Conservation (phyloP, 495 filamentous ascomycete species). For the Penicillium pulvis region DNA sequence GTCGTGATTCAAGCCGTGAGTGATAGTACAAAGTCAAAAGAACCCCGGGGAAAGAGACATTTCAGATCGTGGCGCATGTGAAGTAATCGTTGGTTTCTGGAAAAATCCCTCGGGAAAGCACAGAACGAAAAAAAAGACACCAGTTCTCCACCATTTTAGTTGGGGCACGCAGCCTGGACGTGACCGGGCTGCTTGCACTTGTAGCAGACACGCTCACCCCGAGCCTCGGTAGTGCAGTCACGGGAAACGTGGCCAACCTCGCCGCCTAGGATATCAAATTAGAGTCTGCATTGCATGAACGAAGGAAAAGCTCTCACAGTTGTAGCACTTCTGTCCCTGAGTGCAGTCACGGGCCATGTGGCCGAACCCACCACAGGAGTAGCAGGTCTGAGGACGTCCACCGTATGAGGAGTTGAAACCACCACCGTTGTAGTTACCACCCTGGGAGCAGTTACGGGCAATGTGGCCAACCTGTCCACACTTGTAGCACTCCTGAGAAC, state of each 20-base stretch:
- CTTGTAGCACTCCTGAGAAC: conserved; percentile 91
- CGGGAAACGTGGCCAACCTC: conserved; percentile 92
- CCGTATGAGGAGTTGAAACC: conserved; percentile 48
- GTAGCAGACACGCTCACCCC: conserved; percentile 95
- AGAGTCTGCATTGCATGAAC: neutral
- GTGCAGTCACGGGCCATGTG: conserved; percentile 98
- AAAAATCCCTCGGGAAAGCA: conserved; percentile 15
- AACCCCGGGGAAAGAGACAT: conserved; percentile 27
- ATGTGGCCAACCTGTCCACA: conserved; percentile 97
- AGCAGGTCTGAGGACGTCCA: conserved; percentile 78
- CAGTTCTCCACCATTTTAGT: conserved; percentile 35
- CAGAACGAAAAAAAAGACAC: conserved; percentile 16
- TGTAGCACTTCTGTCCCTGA: conserved; percentile 99
- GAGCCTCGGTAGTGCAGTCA: conserved; percentile 89
- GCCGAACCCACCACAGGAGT: conserved; percentile 94
- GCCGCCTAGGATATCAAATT: conserved; percentile 53
- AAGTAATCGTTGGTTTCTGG: conserved; percentile 13
- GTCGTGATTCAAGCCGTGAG: conserved; percentile 32
- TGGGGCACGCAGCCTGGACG: conserved; percentile 86
- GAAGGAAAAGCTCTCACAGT: conserved; percentile 61
- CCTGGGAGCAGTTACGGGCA: conserved; percentile 88
- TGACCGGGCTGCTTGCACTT: conserved; percentile 99
- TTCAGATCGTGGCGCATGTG: conserved; percentile 29
- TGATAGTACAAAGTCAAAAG: conserved; percentile 29
- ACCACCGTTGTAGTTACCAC: conserved; percentile 49